Conservation (phyloP, 1,284 basidiomycete species). For the Rhodotorula sp. region DNA sequence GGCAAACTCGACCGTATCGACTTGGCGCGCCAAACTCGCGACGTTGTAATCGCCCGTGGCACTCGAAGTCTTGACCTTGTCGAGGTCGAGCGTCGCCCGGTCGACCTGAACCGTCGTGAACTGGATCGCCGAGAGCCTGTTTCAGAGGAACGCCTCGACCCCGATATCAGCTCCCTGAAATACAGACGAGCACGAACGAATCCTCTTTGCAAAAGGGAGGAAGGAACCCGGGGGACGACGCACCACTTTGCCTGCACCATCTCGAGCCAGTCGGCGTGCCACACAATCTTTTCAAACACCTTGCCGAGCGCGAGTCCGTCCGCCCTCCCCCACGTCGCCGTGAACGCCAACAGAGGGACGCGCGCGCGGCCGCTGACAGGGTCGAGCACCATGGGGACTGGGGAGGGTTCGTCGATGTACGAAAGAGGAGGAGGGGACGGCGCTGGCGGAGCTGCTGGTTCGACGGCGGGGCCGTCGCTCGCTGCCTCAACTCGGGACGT, state of each 20-base stretch:
- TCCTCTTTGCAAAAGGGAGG: too few relatives aligned
- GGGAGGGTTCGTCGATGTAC: conserved; percentile 42
- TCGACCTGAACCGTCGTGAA: conserved; percentile 77
- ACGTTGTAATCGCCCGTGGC: conserved; percentile 75
- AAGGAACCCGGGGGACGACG: not conserved
- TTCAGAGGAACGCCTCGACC: too few relatives aligned
- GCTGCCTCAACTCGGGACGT: too few relatives aligned
- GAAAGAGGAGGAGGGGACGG: not conserved
- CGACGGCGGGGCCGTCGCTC: too few relatives aligned
- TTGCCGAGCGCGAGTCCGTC: conserved; percentile 85
- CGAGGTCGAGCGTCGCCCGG: conserved; percentile 58
- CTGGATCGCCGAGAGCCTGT: conserved; percentile 77
- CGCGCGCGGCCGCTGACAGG: conserved; percentile 36
- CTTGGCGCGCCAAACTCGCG: conserved; percentile 68
- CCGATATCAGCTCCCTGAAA: not conserved
- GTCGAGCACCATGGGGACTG: conserved; percentile 9
- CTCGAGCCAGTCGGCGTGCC: conserved; percentile 85
- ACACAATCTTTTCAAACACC: conserved; percentile 89
- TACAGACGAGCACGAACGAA: too few relatives aligned
- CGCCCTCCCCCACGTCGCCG: conserved; percentile 89
- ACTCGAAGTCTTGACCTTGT: conserved; percentile 63
- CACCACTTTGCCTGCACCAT: conserved; percentile 94
- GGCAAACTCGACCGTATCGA: conserved; percentile 76
- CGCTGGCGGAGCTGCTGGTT: not conserved
- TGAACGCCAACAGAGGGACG: conserved; percentile 89